These are phyloP conservation scores for Deuterostichococcus epilithicus DNA, from an alignment of 139 green algal genomes.

Conservation along the genomic window DNA sequence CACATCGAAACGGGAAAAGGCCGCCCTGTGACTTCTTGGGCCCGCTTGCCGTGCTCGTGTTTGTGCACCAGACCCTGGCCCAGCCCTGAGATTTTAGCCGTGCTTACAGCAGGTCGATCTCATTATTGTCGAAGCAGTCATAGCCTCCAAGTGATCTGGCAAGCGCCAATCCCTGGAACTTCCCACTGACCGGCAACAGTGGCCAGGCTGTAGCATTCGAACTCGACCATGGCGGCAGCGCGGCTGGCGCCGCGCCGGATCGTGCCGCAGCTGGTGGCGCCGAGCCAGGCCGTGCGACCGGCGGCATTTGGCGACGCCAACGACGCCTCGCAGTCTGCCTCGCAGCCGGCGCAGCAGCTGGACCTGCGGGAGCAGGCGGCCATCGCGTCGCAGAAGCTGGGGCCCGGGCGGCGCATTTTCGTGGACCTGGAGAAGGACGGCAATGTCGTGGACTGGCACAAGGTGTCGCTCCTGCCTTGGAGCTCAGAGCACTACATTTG, in stretches of 20 bases:
- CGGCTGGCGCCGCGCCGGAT: background rate
- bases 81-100: no score
- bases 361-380: background rate
- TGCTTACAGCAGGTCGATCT: no score
- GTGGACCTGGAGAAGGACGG: slow-evolving; percentile 5
- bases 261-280: background rate
- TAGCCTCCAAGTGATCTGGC: no score
- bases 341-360: background rate
- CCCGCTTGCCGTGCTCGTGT: no score
- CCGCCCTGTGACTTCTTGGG: no score
- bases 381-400: background rate
- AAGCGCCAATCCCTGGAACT: no score
- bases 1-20: no score
- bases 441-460: slow-evolving; percentile 1
- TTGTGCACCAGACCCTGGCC: no score
- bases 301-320: background rate
- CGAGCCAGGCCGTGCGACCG: no score
- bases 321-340: background rate
- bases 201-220: no score
- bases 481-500: background rate
- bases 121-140: no score
- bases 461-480: background rate
- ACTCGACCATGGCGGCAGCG: background rate
- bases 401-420: slow-evolving; percentile 10
- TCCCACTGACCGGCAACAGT: no score